Conservation (phyloP, 1,284 basidiomycete genomes). For the Anthracocystis walkeri region DNA sequence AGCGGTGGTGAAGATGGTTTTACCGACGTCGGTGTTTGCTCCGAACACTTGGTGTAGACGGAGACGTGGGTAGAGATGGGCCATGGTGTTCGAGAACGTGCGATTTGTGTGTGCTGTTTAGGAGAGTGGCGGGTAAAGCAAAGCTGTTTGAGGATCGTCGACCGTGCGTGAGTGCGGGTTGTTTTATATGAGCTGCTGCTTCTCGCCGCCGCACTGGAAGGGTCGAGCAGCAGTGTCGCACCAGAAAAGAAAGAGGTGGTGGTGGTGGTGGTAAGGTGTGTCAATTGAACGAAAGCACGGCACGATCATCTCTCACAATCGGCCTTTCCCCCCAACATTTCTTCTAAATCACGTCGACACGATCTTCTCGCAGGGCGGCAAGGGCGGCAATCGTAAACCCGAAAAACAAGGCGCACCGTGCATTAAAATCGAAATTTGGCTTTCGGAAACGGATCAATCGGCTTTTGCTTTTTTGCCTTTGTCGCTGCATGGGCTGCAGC, state of each 20-base stretch:
- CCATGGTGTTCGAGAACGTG: constrained; percentile 26
- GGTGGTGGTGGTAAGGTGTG: neutral
- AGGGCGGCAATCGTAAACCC: no score
- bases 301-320: neutral
- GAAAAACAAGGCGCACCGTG: neutral
- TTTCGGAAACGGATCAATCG: constrained; percentile 17
- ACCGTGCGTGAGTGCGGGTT: neutral
- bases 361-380: constrained; percentile 3
- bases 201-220: no score
- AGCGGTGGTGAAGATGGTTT: constrained; percentile 69
- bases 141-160: neutral
- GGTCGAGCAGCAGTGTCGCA: neutral
- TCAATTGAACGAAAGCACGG: neutral
- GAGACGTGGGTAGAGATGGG: constrained; percentile 54
- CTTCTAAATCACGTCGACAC: neutral
- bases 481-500: neutral
- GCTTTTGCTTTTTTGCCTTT: constrained; percentile 16
- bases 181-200: no score
- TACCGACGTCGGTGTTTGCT: constrained; percentile 69
- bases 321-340: constrained; percentile 2
- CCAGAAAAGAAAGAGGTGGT: neutral
- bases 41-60: constrained; percentile 66
- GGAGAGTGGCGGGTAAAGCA: no score
- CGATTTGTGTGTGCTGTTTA: neutral
- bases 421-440: neutral